Evolutionary conservation across 2,329 filamentous ascomycete genomes (phyloP).

Genomic region (Scytalidium lignicola): DNA sequence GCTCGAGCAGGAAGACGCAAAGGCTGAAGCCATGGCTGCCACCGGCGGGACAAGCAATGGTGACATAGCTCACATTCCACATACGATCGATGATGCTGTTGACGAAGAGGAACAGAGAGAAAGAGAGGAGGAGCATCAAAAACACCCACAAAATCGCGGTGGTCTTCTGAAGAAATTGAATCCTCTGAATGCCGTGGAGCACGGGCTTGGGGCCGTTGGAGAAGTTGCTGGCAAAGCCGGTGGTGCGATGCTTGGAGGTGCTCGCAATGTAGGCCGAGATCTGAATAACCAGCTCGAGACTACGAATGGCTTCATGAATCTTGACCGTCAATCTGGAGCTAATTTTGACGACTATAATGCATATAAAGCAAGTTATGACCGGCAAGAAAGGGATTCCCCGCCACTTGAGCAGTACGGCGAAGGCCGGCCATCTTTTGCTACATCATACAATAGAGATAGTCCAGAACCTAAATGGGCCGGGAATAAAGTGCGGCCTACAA

Average conservation of each 20-base stretch:
- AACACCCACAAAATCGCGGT: background rate
- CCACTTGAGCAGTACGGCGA: slow-evolving; percentile 1
- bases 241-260: slow-evolving; percentile 39
- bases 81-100: slow-evolving; percentile 43
- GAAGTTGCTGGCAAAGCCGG: slow-evolving; percentile 29
- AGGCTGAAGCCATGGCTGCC: slow-evolving; percentile 38
- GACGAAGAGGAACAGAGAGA: slow-evolving; percentile 30
- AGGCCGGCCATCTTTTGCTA: background rate
- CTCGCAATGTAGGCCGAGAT: slow-evolving; percentile 42
- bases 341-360: slow-evolving; percentile 22
- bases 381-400: slow-evolving; percentile 2
- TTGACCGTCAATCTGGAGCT: slow-evolving; percentile 14
- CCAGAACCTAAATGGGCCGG: slow-evolving; percentile 12
- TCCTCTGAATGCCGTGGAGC: slow-evolving; percentile 19
- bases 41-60: slow-evolving; percentile 47
- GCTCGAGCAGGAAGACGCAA: slow-evolving; percentile 29
- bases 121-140: slow-evolving; percentile 9
- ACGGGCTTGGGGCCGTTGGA: slow-evolving; percentile 20
- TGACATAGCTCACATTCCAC: slow-evolving; percentile 48
- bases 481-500: slow-evolving; percentile 16
- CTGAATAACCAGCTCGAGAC: slow-evolving; percentile 49
- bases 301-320: slow-evolving; percentile 37
- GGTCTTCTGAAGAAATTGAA: slow-evolving; percentile 4
- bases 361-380: slow-evolving; percentile 12
- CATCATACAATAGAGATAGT: background rate